A percentile compares a stretch with the other conserved stretches of the same genome.
Evolutionary conservation across 2,329 filamentous ascomycete species (phyloP).

Genomic region (Nemania sp.): DNA sequence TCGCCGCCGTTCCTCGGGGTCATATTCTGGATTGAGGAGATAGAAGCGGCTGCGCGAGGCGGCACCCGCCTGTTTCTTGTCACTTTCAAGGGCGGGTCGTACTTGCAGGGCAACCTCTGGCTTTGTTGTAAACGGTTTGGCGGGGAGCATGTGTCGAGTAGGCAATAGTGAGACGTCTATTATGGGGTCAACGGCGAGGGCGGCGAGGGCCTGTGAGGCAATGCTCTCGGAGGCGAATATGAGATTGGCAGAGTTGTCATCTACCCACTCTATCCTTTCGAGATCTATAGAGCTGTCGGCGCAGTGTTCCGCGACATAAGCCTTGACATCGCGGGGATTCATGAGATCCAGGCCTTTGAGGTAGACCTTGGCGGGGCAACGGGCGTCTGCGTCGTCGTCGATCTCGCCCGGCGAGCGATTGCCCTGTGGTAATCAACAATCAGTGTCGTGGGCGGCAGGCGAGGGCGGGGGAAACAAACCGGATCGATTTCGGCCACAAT

Average conservation of each 20-base stretch:
- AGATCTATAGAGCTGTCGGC: constrained; percentile 50
- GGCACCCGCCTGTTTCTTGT: constrained; percentile 81
- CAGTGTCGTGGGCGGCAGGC: constrained; percentile 17
- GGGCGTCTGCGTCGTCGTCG: constrained; percentile 43
- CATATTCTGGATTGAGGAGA: constrained; percentile 85
- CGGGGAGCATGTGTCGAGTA: constrained; percentile 66
- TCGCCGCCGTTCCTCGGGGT: constrained; percentile 74
- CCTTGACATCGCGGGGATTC: constrained; percentile 77
- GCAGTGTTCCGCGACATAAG: constrained; percentile 73
- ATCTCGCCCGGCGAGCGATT: constrained; percentile 35
- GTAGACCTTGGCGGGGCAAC: constrained; percentile 71
- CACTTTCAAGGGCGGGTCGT: constrained; percentile 72
- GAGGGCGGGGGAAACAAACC: neutral
- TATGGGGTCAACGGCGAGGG: constrained; percentile 57
- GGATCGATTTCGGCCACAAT: constrained; percentile 39
- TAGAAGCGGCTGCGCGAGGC: constrained; percentile 87
- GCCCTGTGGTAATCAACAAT: constrained; percentile 36
- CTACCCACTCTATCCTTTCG: constrained; percentile 85
- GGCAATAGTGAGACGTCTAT: constrained; percentile 60
- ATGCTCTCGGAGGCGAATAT: constrained; percentile 65
- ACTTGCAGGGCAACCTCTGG: constrained; percentile 73
- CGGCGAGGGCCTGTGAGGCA: constrained; percentile 59
- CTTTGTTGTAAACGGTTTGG: constrained; percentile 69
- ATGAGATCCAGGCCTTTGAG: constrained; percentile 81
- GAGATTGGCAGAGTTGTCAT: constrained; percentile 88